Conservation (phyloP, 805 yeast genomes). For the Pichia manshurica region DNA sequence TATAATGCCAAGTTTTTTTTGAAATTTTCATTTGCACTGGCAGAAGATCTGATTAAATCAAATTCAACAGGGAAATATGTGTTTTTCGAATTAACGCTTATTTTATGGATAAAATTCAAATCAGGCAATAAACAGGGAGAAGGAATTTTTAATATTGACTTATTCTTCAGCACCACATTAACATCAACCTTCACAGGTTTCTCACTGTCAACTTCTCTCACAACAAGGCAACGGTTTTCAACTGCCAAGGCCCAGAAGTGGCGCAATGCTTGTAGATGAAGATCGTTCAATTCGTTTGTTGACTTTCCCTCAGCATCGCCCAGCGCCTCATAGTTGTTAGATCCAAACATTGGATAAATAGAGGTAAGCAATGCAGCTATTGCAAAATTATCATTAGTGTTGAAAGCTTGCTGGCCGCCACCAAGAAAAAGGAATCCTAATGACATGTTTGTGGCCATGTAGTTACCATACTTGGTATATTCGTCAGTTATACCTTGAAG, state of each 20-base stretch:
- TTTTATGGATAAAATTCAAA: conserved; percentile 40
- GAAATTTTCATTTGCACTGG: conserved; percentile 33
- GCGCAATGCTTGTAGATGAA: conserved; percentile 76
- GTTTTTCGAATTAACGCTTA: conserved; percentile 35
- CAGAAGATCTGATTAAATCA: conserved; percentile 35
- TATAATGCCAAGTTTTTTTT: conserved; percentile 41
- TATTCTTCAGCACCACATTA: conserved; percentile 33
- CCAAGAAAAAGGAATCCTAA: conserved; percentile 86
- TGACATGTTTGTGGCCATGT: conserved; percentile 72
- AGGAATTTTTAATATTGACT: conserved; percentile 28
- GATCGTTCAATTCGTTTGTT: conserved; percentile 32
- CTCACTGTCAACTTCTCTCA: conserved; percentile 61
- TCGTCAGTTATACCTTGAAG: conserved; percentile 52
- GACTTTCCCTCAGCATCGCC: conserved; percentile 1
- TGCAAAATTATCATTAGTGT: conserved; percentile 50
- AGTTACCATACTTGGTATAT: conserved; percentile 54
- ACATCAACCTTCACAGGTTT: conserved; percentile 46
- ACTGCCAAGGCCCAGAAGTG: conserved; percentile 88
- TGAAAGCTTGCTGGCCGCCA: conserved; percentile 85
- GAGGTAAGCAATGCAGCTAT: conserved; percentile 68
- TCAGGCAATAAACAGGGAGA: conserved; percentile 73
- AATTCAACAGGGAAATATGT: conserved; percentile 48
- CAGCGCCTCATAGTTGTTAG: conserved; percentile 21
- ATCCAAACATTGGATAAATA: conserved; percentile 69
- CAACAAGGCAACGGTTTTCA: conserved; percentile 73